Evolutionary conservation across 139 green algal genomes (phyloP).

Genomic region (Nannochloris sp.): DNA sequence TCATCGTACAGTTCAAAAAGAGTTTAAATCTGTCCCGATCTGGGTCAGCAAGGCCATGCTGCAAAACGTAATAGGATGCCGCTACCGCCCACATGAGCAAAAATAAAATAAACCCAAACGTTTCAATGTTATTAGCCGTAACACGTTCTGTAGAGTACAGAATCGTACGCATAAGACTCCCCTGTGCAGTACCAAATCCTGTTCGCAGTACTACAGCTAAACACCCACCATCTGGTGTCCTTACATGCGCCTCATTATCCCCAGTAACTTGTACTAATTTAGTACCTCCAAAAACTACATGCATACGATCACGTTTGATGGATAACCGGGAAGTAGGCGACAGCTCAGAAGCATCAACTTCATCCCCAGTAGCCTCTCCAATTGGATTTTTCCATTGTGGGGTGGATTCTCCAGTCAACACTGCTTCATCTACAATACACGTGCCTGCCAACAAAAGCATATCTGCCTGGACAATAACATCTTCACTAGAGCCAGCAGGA

Average conservation of each 20-base stretch:
- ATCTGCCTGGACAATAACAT: constrained; percentile 79
- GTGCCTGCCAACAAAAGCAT: constrained; percentile 83
- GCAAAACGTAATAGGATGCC: constrained; percentile 80
- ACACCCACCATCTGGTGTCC: constrained; percentile 85
- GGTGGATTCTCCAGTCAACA: constrained; percentile 90
- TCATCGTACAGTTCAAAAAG: constrained; percentile 95
- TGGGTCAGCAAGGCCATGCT: constrained; percentile 74
- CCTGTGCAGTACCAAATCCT: constrained; percentile 93
- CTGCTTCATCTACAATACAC: constrained; percentile 92
- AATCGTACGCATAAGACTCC: constrained; percentile 96
- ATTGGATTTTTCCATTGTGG: constrained; percentile 82
- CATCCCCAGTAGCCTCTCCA: constrained; percentile 21
- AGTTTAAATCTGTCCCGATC: constrained; percentile 91
- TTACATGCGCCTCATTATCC: constrained; percentile 51
- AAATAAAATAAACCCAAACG: constrained; percentile 95
- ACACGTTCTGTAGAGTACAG: constrained; percentile 90
- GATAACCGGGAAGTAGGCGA: constrained; percentile 10
- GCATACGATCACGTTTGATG: constrained; percentile 72
- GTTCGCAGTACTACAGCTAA: constrained; percentile 89
- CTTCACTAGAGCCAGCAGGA: constrained; percentile 6
- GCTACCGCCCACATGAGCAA: constrained; percentile 91
- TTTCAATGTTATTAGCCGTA: constrained; percentile 90
- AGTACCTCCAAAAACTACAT: constrained; percentile 92
- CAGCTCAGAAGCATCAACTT: constrained; percentile 25
- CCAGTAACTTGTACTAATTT: constrained; percentile 79